Evolutionary conservation across 2,329 filamentous ascomycete genomes (phyloP), one percentile per base, ranked within the genome.

Genomic region (Cladosporium sp.): DNA sequence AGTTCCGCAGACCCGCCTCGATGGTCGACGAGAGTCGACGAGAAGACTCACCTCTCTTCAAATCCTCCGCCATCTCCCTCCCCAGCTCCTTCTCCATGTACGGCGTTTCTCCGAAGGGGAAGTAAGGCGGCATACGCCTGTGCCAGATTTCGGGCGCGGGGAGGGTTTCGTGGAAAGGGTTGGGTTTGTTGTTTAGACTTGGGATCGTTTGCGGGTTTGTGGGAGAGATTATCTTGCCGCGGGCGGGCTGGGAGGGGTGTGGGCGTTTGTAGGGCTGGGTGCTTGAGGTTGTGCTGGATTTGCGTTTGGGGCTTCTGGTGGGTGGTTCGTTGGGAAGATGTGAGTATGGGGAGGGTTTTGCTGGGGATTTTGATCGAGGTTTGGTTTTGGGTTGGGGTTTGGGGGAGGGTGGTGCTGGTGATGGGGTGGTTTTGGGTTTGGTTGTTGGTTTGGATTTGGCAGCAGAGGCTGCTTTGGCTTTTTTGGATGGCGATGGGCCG

Each of bases 81-180:
- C 69, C 69, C 40, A 65, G 58, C 20, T 62, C 52, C 45, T 61
- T 49, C 60, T 67, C 64, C 64, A 68, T 67, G 37, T 62, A 64
- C 34, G 66, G 65, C 40, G 69, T 72, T 59, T 72, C 70, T 28
- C 68, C 69, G 28, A 70, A 71, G 5, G 66, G 63, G 54, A 72
- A 71, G 51, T 58, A 63, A 3, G 63, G 60, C 28, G 68, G 65
- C 64, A 69, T 69, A 25, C 64, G 62, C 17, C 67, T 61, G 51
- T 70, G 65, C 69, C 70, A 72, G 38, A 67, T 55, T 39, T 70
- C 69, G 0, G 63, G 58, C 3, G 59, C 61, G 4, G 70, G 68
- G 60, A 72, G 62, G 14, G 59, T 63, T 49, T 68, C 65, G 59
- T 63, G 65, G 62, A 70, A 70, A 0, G 66, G 67, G 47, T 70